Base-by-base conservation (phyloP, 352 stramenopile genomes). In the Globisporangium cystogenes region DNA sequence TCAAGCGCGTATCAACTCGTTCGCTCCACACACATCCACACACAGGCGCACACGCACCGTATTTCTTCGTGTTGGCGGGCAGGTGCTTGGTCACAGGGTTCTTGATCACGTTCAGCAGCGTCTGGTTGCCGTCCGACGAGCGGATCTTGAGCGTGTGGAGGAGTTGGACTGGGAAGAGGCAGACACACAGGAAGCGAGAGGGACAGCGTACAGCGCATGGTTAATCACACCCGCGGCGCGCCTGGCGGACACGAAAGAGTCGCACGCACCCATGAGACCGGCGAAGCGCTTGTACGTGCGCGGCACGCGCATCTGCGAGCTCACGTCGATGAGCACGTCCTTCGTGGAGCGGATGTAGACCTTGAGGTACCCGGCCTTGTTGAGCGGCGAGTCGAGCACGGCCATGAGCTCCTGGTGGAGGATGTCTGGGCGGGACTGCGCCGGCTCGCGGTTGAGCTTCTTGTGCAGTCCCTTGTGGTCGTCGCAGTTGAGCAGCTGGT, bases 71-170 rank as follows among this genome's bases (percentile, higher is more conserved):
- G 62, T 97, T 98, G 26, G 97, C 84, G 15, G 96, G 96, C 31
- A 99, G 77, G 80, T 99, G 87, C 68, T 95, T 87, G 51, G 96
- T 97, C 58, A 99, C 85, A 7, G 97, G 97, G 83, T 99, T 99
- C 70, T 99, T 99, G 64, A 99, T 98, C 33, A 99, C 96, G 62
- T 98, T 99, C 57, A 99, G 85, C 37, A 99, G 77, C 43, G 93
- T 99, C 33, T 97, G 90, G 54, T 94, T 96, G 55, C 90, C 87
- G 54, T 98, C 92, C n/a, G 91, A 96, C 48, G 97, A 98, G 55
- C 97, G 96, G 68, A 99, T 99, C 77, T 99, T 99, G 70, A 99
- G 90, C 77, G 98, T 99, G 80, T 99, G 97, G 21, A 99, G 84
- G 55, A 99, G 68, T 87, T 99, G 98, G 49, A 99, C 97, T 97